phyloP scores from a whole-genome alignment of 306 rosid genomes.

The Rosa persica region DNA sequence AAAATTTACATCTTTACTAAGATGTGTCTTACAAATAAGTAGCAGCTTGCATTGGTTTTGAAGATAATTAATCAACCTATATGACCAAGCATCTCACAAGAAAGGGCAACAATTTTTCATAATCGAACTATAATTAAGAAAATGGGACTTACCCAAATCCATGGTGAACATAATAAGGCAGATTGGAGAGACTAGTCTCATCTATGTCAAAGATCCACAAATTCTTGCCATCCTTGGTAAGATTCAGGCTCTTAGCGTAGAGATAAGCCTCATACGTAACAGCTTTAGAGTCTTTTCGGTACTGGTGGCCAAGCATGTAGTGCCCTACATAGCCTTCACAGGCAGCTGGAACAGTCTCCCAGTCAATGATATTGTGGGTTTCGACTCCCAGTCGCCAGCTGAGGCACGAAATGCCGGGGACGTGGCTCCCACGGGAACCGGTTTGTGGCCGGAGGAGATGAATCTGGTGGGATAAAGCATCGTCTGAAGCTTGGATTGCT shows the following conservation, averaged over 20 bases:
- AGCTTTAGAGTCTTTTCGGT: slow-evolving; percentile 41
- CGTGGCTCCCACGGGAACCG: too few species aligned
- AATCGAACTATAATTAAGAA: too few species aligned
- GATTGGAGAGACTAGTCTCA: slow-evolving; percentile 58
- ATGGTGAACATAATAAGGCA: slow-evolving; percentile 43
- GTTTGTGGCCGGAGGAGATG: too few species aligned
- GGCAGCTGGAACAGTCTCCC: slow-evolving; percentile 28
- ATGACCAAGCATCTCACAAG: not conserved
- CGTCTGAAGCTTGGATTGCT: too few species aligned
- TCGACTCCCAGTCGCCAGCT: too few species aligned
- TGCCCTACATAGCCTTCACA: slow-evolving; percentile 48
- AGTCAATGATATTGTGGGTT: too few species aligned
- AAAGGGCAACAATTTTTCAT: not conserved
- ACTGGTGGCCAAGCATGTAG: slow-evolving; percentile 43
- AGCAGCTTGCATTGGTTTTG: too few species aligned
- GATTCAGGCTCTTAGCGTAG: slow-evolving; percentile 24
- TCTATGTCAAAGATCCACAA: slow-evolving; percentile 50
- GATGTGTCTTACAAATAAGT: too few species aligned
- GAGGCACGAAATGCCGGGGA: too few species aligned
- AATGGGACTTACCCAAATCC: slow-evolving; percentile 49
- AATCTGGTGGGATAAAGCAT: too few species aligned
- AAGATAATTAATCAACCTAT: too few species aligned
- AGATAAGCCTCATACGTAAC: slow-evolving; percentile 27
- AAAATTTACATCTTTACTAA: too few species aligned
- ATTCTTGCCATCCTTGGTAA: slow-evolving; percentile 25